phyloP scores from a whole-genome alignment of 2,329 filamentous ascomycete species.

The Arthrobotrys iridis region DNA sequence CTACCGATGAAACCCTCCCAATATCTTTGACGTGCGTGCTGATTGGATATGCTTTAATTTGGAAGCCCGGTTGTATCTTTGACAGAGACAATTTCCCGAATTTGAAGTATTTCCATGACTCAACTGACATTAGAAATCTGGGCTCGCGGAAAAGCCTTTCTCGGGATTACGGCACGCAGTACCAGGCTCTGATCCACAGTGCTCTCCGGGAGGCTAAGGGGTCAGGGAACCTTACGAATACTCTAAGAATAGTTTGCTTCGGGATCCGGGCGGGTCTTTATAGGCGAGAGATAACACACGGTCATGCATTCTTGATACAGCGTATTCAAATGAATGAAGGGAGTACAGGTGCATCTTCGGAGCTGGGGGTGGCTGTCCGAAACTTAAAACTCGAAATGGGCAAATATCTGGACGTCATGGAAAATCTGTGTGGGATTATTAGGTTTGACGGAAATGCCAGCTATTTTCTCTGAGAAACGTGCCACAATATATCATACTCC shows the following conservation, averaged over 20 bases:
- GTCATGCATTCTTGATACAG: constrained; percentile 17
- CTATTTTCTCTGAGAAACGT: neutral
- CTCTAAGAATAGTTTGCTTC: constrained; percentile 27
- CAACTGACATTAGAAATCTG: constrained; percentile 4
- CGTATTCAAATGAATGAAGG: neutral
- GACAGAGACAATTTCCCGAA: constrained; percentile 22
- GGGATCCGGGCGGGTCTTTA: neutral
- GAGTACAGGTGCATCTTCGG: neutral
- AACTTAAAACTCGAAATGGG: neutral
- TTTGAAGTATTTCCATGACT: constrained; percentile 35
- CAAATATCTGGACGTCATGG: constrained; percentile 26
- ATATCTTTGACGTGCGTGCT: neutral
- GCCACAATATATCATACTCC: neutral
- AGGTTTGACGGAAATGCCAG: neutral
- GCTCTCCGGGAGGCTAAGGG: neutral
- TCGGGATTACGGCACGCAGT: neutral
- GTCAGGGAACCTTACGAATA: neutral
- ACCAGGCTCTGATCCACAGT: neutral
- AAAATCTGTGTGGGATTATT: constrained; percentile 20
- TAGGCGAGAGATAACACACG: neutral
- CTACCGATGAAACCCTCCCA: neutral
- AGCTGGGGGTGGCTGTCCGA: neutral
- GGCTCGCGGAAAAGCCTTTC: neutral
- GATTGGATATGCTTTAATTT: neutral
- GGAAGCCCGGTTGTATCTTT: constrained; percentile 35